Conservation (phyloP, 1,284 basidiomycete species). For the Trametes pubescens region DNA sequence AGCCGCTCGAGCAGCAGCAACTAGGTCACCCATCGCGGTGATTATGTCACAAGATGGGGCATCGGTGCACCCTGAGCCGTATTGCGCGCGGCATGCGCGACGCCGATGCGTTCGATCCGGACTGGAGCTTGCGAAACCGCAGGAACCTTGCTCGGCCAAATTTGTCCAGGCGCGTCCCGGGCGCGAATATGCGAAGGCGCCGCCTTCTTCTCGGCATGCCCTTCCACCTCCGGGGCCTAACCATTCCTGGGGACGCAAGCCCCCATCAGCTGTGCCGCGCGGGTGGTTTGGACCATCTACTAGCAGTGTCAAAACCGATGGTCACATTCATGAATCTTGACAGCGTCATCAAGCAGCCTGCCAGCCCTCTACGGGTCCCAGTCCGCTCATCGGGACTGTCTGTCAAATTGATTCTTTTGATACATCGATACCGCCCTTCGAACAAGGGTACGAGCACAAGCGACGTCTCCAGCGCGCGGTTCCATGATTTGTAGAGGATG, state of each 20-base stretch:
- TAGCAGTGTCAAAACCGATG: constrained; percentile 11
- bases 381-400: constrained; percentile 17
- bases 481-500: neutral
- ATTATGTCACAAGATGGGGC: constrained; percentile 21
- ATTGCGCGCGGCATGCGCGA: constrained; percentile 16
- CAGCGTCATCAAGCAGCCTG: constrained; percentile 21
- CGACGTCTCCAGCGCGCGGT: no score
- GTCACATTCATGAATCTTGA: constrained; percentile 17
- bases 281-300: neutral
- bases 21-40: constrained; percentile 13
- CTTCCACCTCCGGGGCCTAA: constrained; percentile 12
- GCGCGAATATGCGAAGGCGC: constrained; percentile 10
- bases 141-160: constrained; percentile 15
- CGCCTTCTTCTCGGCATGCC: constrained; percentile 18
- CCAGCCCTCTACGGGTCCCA: constrained; percentile 13
- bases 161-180: constrained; percentile 16
- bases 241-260: constrained; percentile 11
- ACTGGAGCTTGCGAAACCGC: constrained; percentile 3
- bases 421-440: neutral
- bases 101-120: constrained; percentile 18
- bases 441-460: neutral
- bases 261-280: constrained; percentile 9
- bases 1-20: constrained; percentile 25
- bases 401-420: constrained; percentile 13
- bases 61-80: constrained; percentile 3